Evolutionary conservation across 305 asterid genomes (phyloP), one percentile per base, ranked within the genome.

Genomic region (Solanum hybrid): DNA sequence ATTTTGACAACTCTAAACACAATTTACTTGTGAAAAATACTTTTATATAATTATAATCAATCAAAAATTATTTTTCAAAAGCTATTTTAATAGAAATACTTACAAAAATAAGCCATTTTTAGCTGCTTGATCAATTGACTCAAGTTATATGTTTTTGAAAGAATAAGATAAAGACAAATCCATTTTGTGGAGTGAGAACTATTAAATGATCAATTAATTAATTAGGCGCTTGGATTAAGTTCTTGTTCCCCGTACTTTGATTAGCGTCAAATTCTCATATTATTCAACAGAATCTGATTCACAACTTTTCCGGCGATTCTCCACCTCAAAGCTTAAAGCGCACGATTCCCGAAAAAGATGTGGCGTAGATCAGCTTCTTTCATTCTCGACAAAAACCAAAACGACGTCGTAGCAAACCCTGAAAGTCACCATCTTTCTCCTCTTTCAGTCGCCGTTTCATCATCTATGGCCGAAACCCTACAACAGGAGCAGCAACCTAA

Each of bases 301-400:
- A 32, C 82, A 2, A 78, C 20, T 78, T 78, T 35, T 9, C 46
- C 82, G 17, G 27, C 56, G 32, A 79, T 79, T 79, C 31, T 36
- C 60, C 56, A 22, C 56, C 31, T 6, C 37, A n/a, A 2, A 29
- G 9, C 79, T 46, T 29, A 73, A 31, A 73, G 6, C 14, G 27
- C 31, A 35, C 31, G 35, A 17, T 34, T 77, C 27, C 81, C 42
- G 5, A 75, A 75, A 37, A 89, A 89, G 86, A 95, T 95, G 98
- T 95, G 96, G 96, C 86, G 92, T 85, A 89, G 95, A 88, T 95
- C 96, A 69, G 97, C 98, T 29, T 93, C 95, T 24, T 93, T 95
- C 95, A 94, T 94, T 76, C 95, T 93, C 89, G 96, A 95, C 89
- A 93, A 92, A 20, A 91, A 87, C 14, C 87, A 73, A 71, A 93